Percentiles rank a stretch among this genome's conserved stretches.
These are phyloP conservation scores for Hyparrhenia diplandra DNA, from an alignment of 176 grass and related monocot species.

Conservation along the genomic window DNA sequence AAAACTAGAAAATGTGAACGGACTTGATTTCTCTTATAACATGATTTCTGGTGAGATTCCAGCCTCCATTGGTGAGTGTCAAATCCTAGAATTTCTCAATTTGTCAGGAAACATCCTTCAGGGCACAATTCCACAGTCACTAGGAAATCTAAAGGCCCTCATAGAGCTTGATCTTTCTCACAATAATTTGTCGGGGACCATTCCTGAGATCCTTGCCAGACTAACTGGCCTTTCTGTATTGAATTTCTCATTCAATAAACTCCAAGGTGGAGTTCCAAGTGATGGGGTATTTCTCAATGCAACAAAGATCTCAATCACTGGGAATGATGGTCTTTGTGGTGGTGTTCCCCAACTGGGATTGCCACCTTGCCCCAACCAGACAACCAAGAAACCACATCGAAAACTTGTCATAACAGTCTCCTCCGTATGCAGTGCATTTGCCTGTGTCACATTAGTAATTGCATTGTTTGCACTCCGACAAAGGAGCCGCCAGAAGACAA, in stretches of 20 bases:
- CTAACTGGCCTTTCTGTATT: not conserved
- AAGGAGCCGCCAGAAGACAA: not conserved
- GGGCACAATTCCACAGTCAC: constrained; percentile 27
- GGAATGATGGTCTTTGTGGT: constrained; percentile 37
- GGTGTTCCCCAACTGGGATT: constrained; percentile 16
- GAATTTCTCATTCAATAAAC: constrained; percentile 55
- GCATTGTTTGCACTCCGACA: not conserved
- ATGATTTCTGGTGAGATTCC: constrained; percentile 45
- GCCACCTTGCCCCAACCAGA: not conserved
- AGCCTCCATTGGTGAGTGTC: constrained; percentile 23
- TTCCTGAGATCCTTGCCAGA: constrained; percentile 31
- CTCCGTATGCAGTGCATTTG: not conserved
- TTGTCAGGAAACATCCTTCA: constrained; percentile 35
- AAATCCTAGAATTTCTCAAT: constrained; percentile 33
- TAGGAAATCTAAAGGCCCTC: constrained; percentile 26
- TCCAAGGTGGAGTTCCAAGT: constrained; percentile 34
- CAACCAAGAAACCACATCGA: not conserved
- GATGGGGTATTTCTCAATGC: constrained; percentile 34
- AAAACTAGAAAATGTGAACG: constrained; percentile 17
- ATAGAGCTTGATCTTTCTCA: constrained; percentile 28
- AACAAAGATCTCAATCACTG: constrained; percentile 11
- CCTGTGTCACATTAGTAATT: not conserved
- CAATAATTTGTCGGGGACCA: constrained; percentile 37
- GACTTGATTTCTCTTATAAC: constrained; percentile 49
- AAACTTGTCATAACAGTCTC: not conserved